Conservation (phyloP, 345 rosid genomes). For the Salix udensis region DNA sequence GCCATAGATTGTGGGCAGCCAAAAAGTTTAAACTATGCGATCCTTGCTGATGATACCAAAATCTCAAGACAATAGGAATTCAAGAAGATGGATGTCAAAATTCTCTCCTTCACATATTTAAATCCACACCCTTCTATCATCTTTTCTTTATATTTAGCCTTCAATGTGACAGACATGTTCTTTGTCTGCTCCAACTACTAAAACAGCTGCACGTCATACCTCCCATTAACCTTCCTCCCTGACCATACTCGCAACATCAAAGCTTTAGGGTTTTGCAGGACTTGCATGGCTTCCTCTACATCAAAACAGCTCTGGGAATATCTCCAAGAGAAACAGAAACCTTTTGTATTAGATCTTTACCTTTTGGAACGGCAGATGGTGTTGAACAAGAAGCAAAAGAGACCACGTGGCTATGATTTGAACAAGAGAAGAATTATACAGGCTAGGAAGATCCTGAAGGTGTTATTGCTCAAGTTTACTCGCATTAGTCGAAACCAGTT, state of each 20-base stretch:
- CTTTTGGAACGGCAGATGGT: constrained; percentile 23
- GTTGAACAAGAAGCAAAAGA: constrained; percentile 7
- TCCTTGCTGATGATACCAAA: constrained; percentile 3
- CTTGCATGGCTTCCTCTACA: constrained; percentile 20
- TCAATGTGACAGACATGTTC: not conserved
- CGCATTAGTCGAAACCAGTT: constrained; percentile 5
- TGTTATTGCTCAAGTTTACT: constrained; percentile 19
- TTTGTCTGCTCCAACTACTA: constrained; percentile 5
- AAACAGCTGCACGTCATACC: not conserved
- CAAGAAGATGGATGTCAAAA: constrained; percentile 4
- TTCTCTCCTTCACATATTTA: constrained; percentile 1
- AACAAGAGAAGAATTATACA: not conserved
- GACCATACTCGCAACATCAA: not conserved
- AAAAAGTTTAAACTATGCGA: not conserved
- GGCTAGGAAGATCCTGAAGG: constrained; percentile 23
- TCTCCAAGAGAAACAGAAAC: constrained; percentile 38
- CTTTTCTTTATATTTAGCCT: not conserved
- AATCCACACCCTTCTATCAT: not conserved
- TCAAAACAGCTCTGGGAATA: constrained; percentile 31
- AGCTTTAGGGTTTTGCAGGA: not conserved
- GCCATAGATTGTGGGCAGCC: constrained; percentile 1
- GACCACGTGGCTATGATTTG: not conserved
- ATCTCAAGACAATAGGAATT: not conserved
- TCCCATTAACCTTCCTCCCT: not conserved
- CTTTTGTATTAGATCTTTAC: constrained; percentile 26